Base-by-base conservation (phyloP, 805 yeast species). In the Starmerella etchellsii region DNA sequence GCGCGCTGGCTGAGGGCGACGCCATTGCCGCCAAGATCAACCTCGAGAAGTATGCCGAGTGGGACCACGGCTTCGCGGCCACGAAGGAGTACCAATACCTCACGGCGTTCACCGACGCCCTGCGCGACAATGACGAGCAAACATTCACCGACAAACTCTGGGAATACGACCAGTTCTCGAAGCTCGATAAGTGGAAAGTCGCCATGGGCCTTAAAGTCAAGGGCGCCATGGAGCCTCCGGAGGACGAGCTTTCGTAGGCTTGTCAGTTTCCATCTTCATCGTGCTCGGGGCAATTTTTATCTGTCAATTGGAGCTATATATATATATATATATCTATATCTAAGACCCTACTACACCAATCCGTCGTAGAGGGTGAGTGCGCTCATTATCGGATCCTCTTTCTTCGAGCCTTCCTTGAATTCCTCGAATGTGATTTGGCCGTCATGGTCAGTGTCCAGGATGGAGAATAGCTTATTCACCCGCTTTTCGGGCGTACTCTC, bases 401-500 rank as follows among this genome's bases (percentile, higher is more conserved):
- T 65, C 58, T 79, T 82, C 40, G 81, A 74, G 21, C 88, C 81
- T 54, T 76, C 79, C 53, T 77, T 72, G 62, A 91, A 87, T 59
- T 91, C 98, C 20, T 80, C 84, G 48, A 79, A 60, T n/a, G 78
- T 74, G 37, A 91, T 75, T 45, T 70, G 76, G 3, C 75, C 78
- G 50, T 80, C 75, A 37, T 68, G 63, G 54, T 80, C 74, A 56
- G 83, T 80, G 48, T 78, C 82, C 72, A 84, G 69, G 38, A 74
- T 61, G 29, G 61, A 67, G 63, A 93, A 88, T 31, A 88, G 76
- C 66, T 85, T 88, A 39, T 74, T 71, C 1, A 83, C 84, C 46
- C 97, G 70, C 49, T 76, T 66, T 54, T 87, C 95, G 0, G 98
- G 97, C 0, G 97, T 85, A 34, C 76, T 73, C 53, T 87, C 97